Base-by-base conservation (phyloP, 192 early-diverging fungal genomes). In the Coemansia sp. region DNA sequence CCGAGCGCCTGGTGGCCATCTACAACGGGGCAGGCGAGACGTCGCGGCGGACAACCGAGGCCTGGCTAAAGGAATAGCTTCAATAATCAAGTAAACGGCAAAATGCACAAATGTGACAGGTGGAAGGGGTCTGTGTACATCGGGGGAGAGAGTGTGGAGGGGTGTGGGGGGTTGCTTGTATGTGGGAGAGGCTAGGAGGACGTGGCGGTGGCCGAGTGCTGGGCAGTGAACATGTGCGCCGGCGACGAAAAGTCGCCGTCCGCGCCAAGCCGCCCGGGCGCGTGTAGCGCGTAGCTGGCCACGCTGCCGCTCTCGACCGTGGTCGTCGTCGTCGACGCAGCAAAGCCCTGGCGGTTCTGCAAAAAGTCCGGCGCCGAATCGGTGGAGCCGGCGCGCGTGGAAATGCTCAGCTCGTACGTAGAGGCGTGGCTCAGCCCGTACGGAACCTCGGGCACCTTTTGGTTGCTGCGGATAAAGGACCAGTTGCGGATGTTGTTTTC, bases 401-500 rank as follows among this genome's bases (percentile, higher is more conserved):
- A 60, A 18, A 51, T 47, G 53, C 68, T 60, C 30, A 72, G 51
- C 12, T 72, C 68, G 46, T 56, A 50, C 14, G 56, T 56, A 11
- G 61, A 60, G 16, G 61, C 43, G 46, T 72, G 68, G 56, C 60
- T 72, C 35, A 72, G 68, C 7, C 68, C 68, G 17, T 64, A 72
- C 12, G 68, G 68, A 10, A 72, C 46, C 32, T 72, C 68, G 9
- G 68, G 68, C 47, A 64, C 61, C 38, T 60, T 59, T 30, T 60
- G 61, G 61, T 72, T 64, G 49, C 26, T 51, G 21, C 53, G 55
- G 45, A 72, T 72, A 36, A 60, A 72, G 32, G 37, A 44, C 75
- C 75, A 77, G 56, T 66, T 64, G 23, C 54, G 56, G 32, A 77
- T 67, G 43, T 77, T 77, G 44, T 63, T 56, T 27, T 64, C 56